phyloP scores from a whole-genome alignment of 176 grass and related monocot species.

The Elaeis guineensis region DNA sequence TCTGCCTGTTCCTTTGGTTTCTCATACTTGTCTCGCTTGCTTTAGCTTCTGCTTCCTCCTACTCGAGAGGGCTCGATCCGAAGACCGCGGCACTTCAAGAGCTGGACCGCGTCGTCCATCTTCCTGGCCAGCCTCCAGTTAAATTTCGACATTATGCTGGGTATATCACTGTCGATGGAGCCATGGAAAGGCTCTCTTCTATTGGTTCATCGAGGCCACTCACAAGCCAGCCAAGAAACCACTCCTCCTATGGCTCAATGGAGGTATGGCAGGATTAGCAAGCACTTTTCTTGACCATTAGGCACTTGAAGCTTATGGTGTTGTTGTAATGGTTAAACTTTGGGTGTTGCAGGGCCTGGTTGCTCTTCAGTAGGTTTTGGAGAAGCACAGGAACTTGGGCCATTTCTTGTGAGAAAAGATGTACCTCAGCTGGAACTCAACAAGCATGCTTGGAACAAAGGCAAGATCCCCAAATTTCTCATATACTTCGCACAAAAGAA shows the following conservation, averaged over 20 bases:
- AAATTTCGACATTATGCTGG: not conserved
- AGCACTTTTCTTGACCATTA: not conserved
- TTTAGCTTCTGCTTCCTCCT: not conserved
- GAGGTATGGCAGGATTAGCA: not conserved
- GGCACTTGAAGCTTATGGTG: no score
- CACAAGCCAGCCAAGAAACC: not conserved
- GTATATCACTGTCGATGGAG: not conserved
- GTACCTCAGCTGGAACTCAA: not conserved
- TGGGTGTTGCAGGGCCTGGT: constrained; percentile 6
- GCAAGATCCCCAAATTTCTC: not conserved
- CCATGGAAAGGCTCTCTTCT: constrained; percentile 5
- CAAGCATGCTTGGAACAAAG: constrained; percentile 9
- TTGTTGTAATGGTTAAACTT: not conserved
- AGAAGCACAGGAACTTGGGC: constrained; percentile 5
- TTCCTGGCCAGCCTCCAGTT: not conserved
- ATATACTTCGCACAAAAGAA: no score
- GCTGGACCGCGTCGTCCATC: not conserved
- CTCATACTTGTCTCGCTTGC: not conserved
- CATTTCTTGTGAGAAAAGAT: not conserved
- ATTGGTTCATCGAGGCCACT: constrained; percentile 8
- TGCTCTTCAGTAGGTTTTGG: constrained; percentile 12
- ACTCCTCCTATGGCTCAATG: constrained; percentile 17
- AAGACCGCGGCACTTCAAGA: not conserved
- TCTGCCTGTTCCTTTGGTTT: not conserved
- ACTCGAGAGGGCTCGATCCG: no score